A percentile compares a stretch with the other conserved stretches of the same genome.
phyloP scores from a whole-genome alignment of 169 alveolate species.

The Eimeria necatrix region DNA sequence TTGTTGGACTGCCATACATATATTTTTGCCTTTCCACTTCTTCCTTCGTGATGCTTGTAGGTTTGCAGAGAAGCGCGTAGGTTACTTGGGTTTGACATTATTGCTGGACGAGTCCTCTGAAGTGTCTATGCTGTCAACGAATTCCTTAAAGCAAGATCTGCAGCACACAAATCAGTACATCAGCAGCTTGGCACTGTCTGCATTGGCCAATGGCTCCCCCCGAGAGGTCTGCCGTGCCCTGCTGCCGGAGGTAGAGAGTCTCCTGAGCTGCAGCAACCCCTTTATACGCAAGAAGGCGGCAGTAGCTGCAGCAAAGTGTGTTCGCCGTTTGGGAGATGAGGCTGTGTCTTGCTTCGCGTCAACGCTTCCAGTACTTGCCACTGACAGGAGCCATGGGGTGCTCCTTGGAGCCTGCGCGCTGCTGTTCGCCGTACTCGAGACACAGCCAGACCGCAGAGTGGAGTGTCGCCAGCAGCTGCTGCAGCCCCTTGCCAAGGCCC shows the following conservation, averaged over 20 bases:
- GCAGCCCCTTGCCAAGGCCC: slow-evolving; percentile 25
- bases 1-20: no score
- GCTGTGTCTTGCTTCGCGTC: slow-evolving; percentile 92
- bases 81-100: slow-evolving; percentile 98
- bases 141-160: slow-evolving; percentile 98
- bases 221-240: slow-evolving; percentile 95
- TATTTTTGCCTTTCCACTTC: no score
- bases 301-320: slow-evolving; percentile 91
- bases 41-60: slow-evolving; percentile 77
- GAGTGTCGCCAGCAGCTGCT: slow-evolving; percentile 64
- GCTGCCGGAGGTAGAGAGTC: slow-evolving; percentile 91
- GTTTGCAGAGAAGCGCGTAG: slow-evolving; percentile 94
- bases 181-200: slow-evolving; percentile 98
- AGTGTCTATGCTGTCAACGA: slow-evolving; percentile 98
- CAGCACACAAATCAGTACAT: slow-evolving; percentile 94
- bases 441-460: slow-evolving; percentile 1
- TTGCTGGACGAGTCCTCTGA: slow-evolving; percentile 98
- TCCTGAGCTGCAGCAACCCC: slow-evolving; percentile 96
- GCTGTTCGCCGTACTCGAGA: slow-evolving; percentile 30
- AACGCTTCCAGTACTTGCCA: slow-evolving; percentile 92
- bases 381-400: slow-evolving; percentile 98
- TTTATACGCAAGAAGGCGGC: slow-evolving; percentile 98
- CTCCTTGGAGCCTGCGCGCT: slow-evolving; percentile 76
- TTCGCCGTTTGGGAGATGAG: slow-evolving; percentile 79
- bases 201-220: slow-evolving; percentile 98